Base-by-base conservation (phyloP, 345 rosid species). In the Leavenworthia alabamica region DNA sequence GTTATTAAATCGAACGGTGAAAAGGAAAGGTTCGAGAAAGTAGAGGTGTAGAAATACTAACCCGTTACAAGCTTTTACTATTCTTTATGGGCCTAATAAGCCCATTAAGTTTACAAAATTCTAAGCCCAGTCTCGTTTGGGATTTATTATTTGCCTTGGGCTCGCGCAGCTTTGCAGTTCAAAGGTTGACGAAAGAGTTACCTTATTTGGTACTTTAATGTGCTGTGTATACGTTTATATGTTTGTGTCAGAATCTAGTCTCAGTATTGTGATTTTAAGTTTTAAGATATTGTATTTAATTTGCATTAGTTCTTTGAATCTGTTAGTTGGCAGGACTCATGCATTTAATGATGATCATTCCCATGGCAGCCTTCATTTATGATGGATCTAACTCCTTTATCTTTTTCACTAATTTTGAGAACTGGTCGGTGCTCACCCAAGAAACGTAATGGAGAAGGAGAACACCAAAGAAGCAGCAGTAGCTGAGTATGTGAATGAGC, bases 401-500 rank as follows among this genome's bases (percentile, higher is more conserved):
- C 43, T 53, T 26, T 4, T 7, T 36, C 15, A 17, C 32, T 10
- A 14, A 50, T 33, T 57, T 68, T 22, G 20, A 60, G 67, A 68
- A 60, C 67, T 60, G 40, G 26, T 63, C 26, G 33, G 33, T 9
- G 54, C 45, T 59, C 47, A 10, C 41, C 13, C 9, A 40, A 15
- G 45, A 36, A 7, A 46, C 41, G 13, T 8, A 17, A 74, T 68
- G 69, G 65, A 27, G 9, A 40, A 67, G 11, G 53, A 47, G 36
- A 28, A 26, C 17, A 32, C 28, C 24, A 41, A 16, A 36, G 37
- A 59, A 9, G 73, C 41, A 12, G 26, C 22, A 28, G 22, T 1
- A 20, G 52, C 61, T 47, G 72, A 60, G 29, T 20, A 6, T 3
- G 46, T 26, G 12, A 51, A 46, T 9, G 75, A 26, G n/a, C 43